Percentiles rank a stretch among this genome's conserved stretches.
Conservation (phyloP, 75 land plant species). For the Cunninghamia lanceolata region DNA sequence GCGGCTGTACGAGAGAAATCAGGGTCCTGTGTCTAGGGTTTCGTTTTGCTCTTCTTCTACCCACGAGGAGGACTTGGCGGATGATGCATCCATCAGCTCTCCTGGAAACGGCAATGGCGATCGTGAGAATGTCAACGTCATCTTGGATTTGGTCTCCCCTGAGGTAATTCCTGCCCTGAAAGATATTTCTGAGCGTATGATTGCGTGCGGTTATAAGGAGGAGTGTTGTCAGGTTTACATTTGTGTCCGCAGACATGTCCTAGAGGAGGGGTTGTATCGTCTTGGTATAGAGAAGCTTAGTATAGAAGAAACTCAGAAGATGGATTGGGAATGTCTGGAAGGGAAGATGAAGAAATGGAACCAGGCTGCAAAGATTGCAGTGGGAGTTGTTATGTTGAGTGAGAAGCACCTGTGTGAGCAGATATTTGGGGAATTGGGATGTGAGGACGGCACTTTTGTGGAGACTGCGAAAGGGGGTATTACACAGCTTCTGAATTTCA, state of each 20-base stretch:
- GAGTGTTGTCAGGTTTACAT: constrained; percentile 56
- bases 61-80: neutral
- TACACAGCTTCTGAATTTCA: constrained; percentile 65
- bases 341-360: constrained; percentile 65
- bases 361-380: constrained; percentile 59
- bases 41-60: neutral
- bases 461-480: constrained; percentile 61
- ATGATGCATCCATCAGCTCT: neutral
- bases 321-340: constrained; percentile 50
- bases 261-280: constrained; percentile 50
- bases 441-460: constrained; percentile 21
- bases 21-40: constrained; percentile 7
- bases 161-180: constrained; percentile 38
- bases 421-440: constrained; percentile 40
- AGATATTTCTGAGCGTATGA: constrained; percentile 57
- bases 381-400: constrained; percentile 45
- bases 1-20: constrained; percentile 6
- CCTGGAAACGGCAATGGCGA: neutral
- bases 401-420: constrained; percentile 75
- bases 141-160: constrained; percentile 35
- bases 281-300: constrained; percentile 56
- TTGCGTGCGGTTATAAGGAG: constrained; percentile 26
- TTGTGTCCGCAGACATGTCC: constrained; percentile 26
- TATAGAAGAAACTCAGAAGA: constrained; percentile 60
- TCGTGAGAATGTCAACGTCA: neutral